Evolutionary conservation across 2,329 filamentous ascomycete species (phyloP).

Genomic region (Aspergillus proliferans): DNA sequence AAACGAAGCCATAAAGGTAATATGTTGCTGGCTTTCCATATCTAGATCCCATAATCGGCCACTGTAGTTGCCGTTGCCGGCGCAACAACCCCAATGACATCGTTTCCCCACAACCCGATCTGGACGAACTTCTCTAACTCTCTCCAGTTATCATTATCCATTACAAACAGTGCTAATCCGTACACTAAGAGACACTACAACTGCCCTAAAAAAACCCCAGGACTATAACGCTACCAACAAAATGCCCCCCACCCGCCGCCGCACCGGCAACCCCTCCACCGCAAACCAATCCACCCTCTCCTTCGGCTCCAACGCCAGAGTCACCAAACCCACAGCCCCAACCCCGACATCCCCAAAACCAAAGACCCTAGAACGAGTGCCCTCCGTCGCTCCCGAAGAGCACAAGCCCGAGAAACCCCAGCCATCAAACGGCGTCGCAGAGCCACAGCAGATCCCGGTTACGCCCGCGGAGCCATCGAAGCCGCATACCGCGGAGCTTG

Average conservation of each 20-base stretch:
- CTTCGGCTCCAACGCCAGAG: slow-evolving; percentile 52
- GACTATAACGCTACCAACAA: neutral
- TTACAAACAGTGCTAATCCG: neutral
- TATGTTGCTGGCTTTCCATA: too few relatives aligned
- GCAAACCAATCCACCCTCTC: slow-evolving; percentile 55
- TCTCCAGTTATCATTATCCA: neutral
- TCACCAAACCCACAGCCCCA: slow-evolving; percentile 52
- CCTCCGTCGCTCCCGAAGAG: slow-evolving; percentile 28
- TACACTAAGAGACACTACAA: neutral
- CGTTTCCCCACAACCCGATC: slow-evolving; percentile 9
- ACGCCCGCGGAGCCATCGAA: slow-evolving; percentile 20
- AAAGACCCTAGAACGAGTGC: slow-evolving; percentile 29
- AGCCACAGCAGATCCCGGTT: slow-evolving; percentile 22
- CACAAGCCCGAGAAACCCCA: slow-evolving; percentile 11
- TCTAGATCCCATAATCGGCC: too few relatives aligned
- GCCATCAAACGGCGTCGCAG: slow-evolving; percentile 14
- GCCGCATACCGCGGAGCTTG: slow-evolving; percentile 30
- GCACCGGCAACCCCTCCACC: slow-evolving; percentile 33
- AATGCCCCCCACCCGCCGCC: slow-evolving; percentile 40
- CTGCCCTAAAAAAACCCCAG: neutral
- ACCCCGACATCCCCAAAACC: slow-evolving; percentile 23
- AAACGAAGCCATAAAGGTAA: too few relatives aligned
- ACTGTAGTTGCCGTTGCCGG: slow-evolving; percentile 8
- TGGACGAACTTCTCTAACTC: neutral
- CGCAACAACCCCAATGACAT: slow-evolving; percentile 15